Evolutionary conservation across 306 rosid species (phyloP), one percentile per base, ranked within the genome.

Genomic region (Casuarina equisetifolia): DNA sequence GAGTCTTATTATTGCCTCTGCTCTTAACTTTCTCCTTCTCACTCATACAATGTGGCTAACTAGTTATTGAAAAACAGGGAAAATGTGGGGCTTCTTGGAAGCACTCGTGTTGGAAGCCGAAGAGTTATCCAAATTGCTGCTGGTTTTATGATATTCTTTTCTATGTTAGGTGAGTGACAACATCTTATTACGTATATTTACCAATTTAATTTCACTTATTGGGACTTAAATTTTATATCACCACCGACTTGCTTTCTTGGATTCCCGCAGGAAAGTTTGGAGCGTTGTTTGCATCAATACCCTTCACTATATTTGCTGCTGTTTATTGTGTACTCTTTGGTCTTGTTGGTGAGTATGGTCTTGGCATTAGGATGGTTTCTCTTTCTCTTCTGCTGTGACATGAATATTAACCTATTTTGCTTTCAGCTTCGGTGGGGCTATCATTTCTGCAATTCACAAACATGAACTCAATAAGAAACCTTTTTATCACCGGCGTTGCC

Each of bases 361-460:
- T 11, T 48, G 51, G 13, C 13, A 48, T 48, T 48, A 1, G 1
- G 9, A 48, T 48, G 13, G 51, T 2, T 9, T 3, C 51, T 10
- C 48, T 8, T 4, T 4, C 8, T 58, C 76, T 75, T 46, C 66
- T 9, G 9, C 9, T 6, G 50, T 46, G 16, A 81, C 13, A 75
- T 78, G 48, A 83, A 77, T 70, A 32, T 6, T 25, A 1, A 40
- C 53, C 3, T 43, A 39, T 12, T 5, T 82, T 50, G 58, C 53
- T 84, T 79, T 70, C 96, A 96, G 99, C 98, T 80, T 96, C 99
- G 9, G 99, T 96, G 75, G 99, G 99, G 69, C 85, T 96, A 75
- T 96, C 99, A 73, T 92, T 96, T 88, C 83, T 96, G 97, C 99
- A 96, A 84, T 96, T 96, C 83, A 96, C 99, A 74, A 96, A 96